Evolutionary conservation across 208 protist genomes (phyloP).

Genomic region (Acanthamoeba culbertsoni): DNA sequence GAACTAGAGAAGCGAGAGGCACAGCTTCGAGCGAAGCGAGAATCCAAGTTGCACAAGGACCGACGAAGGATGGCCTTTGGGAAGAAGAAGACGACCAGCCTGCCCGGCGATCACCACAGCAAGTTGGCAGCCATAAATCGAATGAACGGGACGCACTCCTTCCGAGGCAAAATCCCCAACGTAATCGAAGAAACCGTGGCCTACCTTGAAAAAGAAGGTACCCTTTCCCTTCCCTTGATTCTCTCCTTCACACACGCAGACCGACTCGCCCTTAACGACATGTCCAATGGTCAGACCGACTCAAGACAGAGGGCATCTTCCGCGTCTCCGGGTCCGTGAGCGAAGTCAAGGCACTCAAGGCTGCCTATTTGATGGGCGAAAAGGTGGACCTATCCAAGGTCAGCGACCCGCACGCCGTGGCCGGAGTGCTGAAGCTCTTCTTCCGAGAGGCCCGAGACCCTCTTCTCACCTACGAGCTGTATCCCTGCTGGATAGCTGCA

Average conservation of each 20-base stretch:
- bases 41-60: background rate
- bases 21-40: background rate
- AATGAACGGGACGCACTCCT: background rate
- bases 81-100: background rate
- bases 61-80: background rate
- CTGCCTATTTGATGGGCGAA: background rate
- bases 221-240: background rate
- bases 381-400: slow-evolving; percentile 12
- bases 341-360: slow-evolving; percentile 10
- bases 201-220: background rate
- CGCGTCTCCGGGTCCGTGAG: slow-evolving; percentile 12
- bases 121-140: too few species aligned
- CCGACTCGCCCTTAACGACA: too few species aligned
- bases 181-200: background rate
- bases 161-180: background rate
- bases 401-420: slow-evolving; percentile 44
- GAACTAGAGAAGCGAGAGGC: background rate
- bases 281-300: background rate
- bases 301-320: slow-evolving; percentile 18
- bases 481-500: background rate
- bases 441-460: slow-evolving; percentile 15
- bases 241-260: too few species aligned
- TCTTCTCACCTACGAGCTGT: slow-evolving; percentile 51
- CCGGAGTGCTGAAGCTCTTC: slow-evolving; percentile 38
- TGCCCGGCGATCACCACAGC: too few species aligned